Evolutionary conservation across 2,329 filamentous ascomycete genomes (phyloP).

Genomic region (Coleophoma eucalyptorum): DNA sequence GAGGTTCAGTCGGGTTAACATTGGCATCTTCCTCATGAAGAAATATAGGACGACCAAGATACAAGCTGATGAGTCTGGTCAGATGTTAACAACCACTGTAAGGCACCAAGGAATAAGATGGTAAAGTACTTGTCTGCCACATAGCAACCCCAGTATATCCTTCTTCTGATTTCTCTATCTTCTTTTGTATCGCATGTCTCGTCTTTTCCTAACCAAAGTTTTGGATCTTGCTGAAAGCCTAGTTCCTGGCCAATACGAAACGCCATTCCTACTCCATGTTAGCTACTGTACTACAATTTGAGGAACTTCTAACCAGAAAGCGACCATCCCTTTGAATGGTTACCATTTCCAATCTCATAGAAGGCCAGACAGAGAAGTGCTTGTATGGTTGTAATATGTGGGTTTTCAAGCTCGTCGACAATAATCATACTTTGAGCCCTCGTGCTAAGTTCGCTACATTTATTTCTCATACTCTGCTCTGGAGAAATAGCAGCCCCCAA

Average conservation of each 20-base stretch:
- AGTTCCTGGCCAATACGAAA: too few relatives aligned
- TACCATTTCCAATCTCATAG: constrained; percentile 24
- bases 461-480: constrained; percentile 9
- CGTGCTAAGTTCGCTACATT: constrained; percentile 10
- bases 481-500: constrained; percentile 16
- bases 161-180: constrained; percentile 23
- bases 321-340: constrained; percentile 24
- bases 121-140: constrained; percentile 19
- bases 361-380: constrained; percentile 24
- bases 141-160: constrained; percentile 28
- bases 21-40: constrained; percentile 9
- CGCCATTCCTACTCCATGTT: constrained; percentile 19
- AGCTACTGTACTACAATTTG: background rate
- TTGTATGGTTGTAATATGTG: constrained; percentile 20
- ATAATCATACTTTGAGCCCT: constrained; percentile 24
- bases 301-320: constrained; percentile 20
- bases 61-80: constrained; percentile 8
- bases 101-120: background rate
- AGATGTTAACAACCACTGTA: background rate
- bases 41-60: constrained; percentile 8
- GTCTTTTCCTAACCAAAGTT: constrained; percentile 17
- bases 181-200: constrained; percentile 13
- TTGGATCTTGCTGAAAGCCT: constrained; percentile 23
- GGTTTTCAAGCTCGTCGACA: constrained; percentile 17
- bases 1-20: constrained; percentile 3